Base-by-base conservation (phyloP, 768 basidiomycete species). In the Trametes gibbosa region DNA sequence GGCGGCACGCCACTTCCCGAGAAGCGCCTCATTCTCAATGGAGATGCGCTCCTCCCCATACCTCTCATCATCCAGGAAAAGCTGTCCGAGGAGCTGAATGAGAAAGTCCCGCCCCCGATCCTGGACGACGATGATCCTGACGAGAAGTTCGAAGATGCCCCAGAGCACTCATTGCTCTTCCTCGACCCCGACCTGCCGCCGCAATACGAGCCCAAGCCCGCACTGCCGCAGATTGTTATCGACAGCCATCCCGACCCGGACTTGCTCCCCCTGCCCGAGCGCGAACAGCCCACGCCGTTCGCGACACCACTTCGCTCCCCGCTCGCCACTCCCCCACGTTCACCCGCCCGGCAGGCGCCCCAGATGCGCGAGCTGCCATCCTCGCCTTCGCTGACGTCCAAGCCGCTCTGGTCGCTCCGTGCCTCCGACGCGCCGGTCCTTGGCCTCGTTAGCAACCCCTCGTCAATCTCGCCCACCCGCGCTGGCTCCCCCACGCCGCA, bases 341-440 rank as follows among this genome's bases (percentile, higher is more conserved):
- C 55, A 50, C 57, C 61, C 49, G 62, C 45, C 39, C 66, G 63
- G 52, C 68, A 61, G 24, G 65, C 66, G 25, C 61, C 67, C 29
- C 66, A 61, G 46, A 69, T 66, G 65, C 65, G 69, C 32, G 69
- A 70, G 55, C 27, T 53, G 19, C 40, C 53, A 23, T 53, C 59
- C 9, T 56, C 50, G 19, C 62, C 65, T 12, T 55, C 62, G 19
- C 53, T 59, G 3, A 32, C 62, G 4, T 59, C 50, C 24, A 64
- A 63, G 27, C 69, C 69, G 7, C 60, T 63, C 17, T 81, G 79
- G 80, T 78, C 77, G 1, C 51, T 75, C 40, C 77, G 79, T 27
- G 79, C 78, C 2, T 57, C 74, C 0, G 77, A 77, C 54, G 75
- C 78, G 7, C 77, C 77, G 5, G 66, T 75, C 9, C 70, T 81